Evolutionary conservation across 805 yeast species (phyloP).

Genomic region (Saccharomycopsis javanensis): DNA sequence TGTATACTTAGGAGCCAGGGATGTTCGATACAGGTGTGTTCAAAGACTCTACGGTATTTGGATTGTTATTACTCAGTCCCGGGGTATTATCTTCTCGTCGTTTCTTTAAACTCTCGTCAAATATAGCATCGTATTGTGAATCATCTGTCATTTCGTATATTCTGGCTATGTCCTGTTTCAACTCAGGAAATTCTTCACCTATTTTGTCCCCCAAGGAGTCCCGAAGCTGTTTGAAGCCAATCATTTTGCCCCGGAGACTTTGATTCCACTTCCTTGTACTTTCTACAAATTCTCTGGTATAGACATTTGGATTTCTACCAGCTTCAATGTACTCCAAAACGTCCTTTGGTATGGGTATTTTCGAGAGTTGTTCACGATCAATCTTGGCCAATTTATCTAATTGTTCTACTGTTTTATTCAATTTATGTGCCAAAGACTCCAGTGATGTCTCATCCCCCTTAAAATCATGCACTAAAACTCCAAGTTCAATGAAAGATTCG

Average conservation of each 20-base stretch:
- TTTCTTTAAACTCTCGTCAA: neutral
- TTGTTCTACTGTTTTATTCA: conserved; percentile 35
- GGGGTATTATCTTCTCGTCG: neutral
- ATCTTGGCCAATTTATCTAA: conserved; percentile 26
- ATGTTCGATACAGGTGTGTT: neutral
- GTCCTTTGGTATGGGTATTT: conserved; percentile 61
- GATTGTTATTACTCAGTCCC: neutral
- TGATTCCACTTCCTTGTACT: conserved; percentile 87
- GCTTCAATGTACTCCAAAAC: conserved; percentile 89
- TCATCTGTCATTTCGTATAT: conserved; percentile 38
- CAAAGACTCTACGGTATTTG: neutral
- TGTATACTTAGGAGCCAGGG: neutral
- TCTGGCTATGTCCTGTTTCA: conserved; percentile 46
- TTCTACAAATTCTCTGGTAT: conserved; percentile 93
- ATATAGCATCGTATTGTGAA: neutral
- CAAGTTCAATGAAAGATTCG: conserved; percentile 80
- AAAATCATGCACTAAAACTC: conserved; percentile 87
- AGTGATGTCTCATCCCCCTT: conserved; percentile 81
- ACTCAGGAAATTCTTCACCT: conserved; percentile 68
- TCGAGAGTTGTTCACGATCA: conserved; percentile 27
- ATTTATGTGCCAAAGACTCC: conserved; percentile 35
- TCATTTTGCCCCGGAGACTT: conserved; percentile 73
- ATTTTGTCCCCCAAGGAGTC: conserved; percentile 62
- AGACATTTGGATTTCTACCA: conserved; percentile 94
- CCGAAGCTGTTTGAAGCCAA: conserved; percentile 54